Evolutionary conservation across 2,329 filamentous ascomycete species (phyloP), one percentile per base, ranked within the genome.

Genomic region (Mycosphaerella arachidis): DNA sequence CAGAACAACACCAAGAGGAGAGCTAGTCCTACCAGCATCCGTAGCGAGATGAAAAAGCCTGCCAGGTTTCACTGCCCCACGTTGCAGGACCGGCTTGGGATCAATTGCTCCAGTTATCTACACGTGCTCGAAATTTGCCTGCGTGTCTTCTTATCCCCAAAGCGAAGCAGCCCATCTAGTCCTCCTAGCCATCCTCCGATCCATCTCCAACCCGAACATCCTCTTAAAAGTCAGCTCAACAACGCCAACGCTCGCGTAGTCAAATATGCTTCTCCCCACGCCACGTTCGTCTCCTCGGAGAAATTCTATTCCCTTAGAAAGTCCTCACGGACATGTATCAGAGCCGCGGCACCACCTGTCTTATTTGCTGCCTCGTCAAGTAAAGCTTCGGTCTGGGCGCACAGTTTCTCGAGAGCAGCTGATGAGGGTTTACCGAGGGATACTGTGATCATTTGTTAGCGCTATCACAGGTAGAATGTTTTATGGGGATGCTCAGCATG

Each of bases 351-450:
- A 8, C 55, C 92, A 45, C 90, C 87, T 1, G 65, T 64, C 53
- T 65, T 68, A 69, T 89, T 84, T 51, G 89, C 84, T 13, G 96
- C 81, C 58, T 93, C 89, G 60, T 92, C 88, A n/a, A 97, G 82
- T 13, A 97, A 79, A 0, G 91, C 90, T 64, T 87, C 89, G 0
- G 92, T 95, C 76, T 97, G 92, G 61, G 92, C 89, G 71, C 90
- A 92, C 6, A 97, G 74, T 61, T 86, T 88, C 74, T 97, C 93
- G 31, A 99, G 76, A 0, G 92, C 90, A 1, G 94, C 90, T 4
- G 88, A 86, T 3, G 91, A 92, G 0, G 91, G 93, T 76, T 96
- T 95, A 53, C 94, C 94, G 2, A 97, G 81, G 0, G 91, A 95
- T 46, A 91, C 93, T 97, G 68, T 55, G 13, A 16, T 20, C 20